Base-by-base conservation (phyloP, 495 filamentous ascomycete species). In the Daldinia caldariorum region DNA sequence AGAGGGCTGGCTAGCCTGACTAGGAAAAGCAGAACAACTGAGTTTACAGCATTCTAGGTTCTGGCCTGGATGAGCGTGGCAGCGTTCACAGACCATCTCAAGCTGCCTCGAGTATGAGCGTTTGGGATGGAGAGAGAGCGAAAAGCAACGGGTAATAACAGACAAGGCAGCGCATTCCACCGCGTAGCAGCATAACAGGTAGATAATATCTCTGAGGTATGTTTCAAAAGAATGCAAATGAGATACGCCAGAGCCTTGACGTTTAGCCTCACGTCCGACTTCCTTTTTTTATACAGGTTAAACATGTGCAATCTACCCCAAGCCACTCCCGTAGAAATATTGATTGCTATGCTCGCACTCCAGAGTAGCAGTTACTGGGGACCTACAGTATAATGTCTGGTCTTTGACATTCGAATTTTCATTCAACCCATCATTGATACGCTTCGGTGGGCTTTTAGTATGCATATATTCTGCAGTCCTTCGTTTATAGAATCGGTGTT, bases 1-100 rank as follows among this genome's bases (percentile, higher is more conserved):
- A 53, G 35, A 62, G 47, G 32, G 50, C 45, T 72, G 35, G 49
- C 60, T 60, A 61, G 49, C 38, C 60, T 61, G 34, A 16, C 55
- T 22, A 12, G 63, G 60, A 51, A 51, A 35, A 29, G 39, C n/a
- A 26, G 12, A 47, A 58, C 20, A 66, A 47, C 20, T 45, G 41
- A 56, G 59, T 56, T 63, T 20, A 54, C 12, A n/a, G 39, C 54
- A 1, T 22, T 39, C 14, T 18, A 38, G n/a, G 32, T n/a, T 6
- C 6, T 41, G 35, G 16, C n/a, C 32, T 57, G 6, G 31, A 9
- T 41, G 35, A 22, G 20, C 20, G 12, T 57, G n/a, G 12, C 12
- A 38, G 18, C 6, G 9, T 38, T 53, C 39, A 56, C n/a, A 10
- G 22, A 6, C 12, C 26, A 9, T 53, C 26, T 10, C 3, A 47